These are phyloP conservation scores for Hypoxylon sp. DNA, from an alignment of 2,329 filamentous ascomycete genomes.

Conservation along the genomic window DNA sequence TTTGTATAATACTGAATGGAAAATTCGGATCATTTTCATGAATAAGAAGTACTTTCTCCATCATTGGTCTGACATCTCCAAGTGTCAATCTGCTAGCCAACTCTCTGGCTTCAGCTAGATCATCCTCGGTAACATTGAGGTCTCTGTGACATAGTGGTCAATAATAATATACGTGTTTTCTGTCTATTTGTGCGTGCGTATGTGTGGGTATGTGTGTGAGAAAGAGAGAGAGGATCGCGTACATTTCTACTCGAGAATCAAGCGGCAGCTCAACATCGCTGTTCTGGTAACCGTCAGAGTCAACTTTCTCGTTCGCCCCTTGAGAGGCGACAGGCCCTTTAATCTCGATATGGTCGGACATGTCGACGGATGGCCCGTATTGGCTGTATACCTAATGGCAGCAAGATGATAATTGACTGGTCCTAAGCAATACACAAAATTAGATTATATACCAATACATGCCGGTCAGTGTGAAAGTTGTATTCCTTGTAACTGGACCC, in stretches of 20 bases:
- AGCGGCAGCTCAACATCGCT: slow-evolving; percentile 37
- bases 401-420: background rate
- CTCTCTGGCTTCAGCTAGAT: slow-evolving; percentile 48
- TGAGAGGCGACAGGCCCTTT: slow-evolving; percentile 26
- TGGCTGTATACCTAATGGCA: background rate
- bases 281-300: slow-evolving; percentile 23
- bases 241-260: slow-evolving; percentile 41
- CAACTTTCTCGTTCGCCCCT: slow-evolving; percentile 31
- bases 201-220: no score
- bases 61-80: slow-evolving; percentile 51
- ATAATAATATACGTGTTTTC: background rate
- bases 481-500: background rate
- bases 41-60: slow-evolving; percentile 59
- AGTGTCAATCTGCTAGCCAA: slow-evolving; percentile 45
- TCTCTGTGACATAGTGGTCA: slow-evolving; percentile 34
- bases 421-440: background rate
- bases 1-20: slow-evolving; percentile 58
- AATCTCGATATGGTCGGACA: slow-evolving; percentile 29
- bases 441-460: slow-evolving; percentile 13
- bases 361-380: slow-evolving; percentile 1
- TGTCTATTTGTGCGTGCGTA: no score
- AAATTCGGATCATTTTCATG: slow-evolving; percentile 66
- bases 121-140: slow-evolving; percentile 49
- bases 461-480: background rate
- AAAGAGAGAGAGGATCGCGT: slow-evolving; percentile 5